Evolutionary conservation across 1,284 basidiomycete genomes (phyloP).

Genomic region (Pyrrhoderma noxium): DNA sequence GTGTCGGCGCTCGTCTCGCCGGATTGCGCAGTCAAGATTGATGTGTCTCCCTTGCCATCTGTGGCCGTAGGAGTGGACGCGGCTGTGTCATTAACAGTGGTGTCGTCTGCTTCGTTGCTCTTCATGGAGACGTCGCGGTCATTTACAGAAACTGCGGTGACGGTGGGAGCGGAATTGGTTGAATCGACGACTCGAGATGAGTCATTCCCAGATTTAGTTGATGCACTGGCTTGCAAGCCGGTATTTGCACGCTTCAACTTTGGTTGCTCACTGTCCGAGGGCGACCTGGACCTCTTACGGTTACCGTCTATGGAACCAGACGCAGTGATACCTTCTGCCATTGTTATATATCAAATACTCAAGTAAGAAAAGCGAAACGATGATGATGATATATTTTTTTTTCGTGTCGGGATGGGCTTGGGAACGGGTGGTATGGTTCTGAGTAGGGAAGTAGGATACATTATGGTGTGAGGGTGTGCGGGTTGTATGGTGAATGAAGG

Average conservation of each 20-base stretch:
- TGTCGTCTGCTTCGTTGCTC: slow-evolving; percentile 28
- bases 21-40: slow-evolving; percentile 15
- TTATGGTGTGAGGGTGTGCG: slow-evolving; percentile 16
- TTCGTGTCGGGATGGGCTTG: slow-evolving; percentile 16
- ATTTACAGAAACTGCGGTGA: slow-evolving; percentile 31
- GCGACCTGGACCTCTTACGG: slow-evolving; percentile 79
- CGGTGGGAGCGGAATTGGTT: slow-evolving; percentile 31
- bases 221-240: slow-evolving; percentile 33
- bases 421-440: slow-evolving; percentile 17
- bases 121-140: slow-evolving; percentile 51
- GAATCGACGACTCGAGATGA: slow-evolving; percentile 24
- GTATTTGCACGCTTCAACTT: slow-evolving; percentile 80
- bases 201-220: slow-evolving; percentile 18
- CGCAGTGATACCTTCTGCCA: slow-evolving; percentile 48
- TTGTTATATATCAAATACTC: slow-evolving; percentile 16
- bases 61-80: slow-evolving; percentile 47
- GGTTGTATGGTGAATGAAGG: slow-evolving; percentile 13
- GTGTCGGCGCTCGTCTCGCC: slow-evolving; percentile 21
- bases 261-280: slow-evolving; percentile 71
- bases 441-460: slow-evolving; percentile 10
- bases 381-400: slow-evolving; percentile 9
- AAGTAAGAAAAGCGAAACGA: slow-evolving; percentile 11
- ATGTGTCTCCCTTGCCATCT: slow-evolving; percentile 28
- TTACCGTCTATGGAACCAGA: slow-evolving; percentile 67
- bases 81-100: slow-evolving; percentile 44